Evolutionary conservation across 78 protist genomes (phyloP), one percentile per base, ranked within the genome.

Genomic region (Polysphondylium violaceum): DNA sequence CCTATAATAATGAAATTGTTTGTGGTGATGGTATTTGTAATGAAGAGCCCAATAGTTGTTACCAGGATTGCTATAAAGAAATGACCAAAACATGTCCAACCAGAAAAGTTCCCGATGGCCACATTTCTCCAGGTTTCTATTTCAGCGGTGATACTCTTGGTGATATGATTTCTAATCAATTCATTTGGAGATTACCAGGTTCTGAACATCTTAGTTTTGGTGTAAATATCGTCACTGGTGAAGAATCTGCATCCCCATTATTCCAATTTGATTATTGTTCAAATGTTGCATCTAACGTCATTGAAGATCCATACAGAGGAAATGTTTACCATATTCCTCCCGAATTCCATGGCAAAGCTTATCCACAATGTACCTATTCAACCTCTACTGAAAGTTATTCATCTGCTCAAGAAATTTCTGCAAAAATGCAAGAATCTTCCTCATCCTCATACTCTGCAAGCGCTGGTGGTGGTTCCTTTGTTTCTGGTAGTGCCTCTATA

Each of bases 21-120:
- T 14, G 63, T 56, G 63, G 8, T 47, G 63, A 56, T 56, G 63
- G 63, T 17, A 14, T 56, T n/a, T 74, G 81, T n/a, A 74, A 51
- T 21, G 81, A 8, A 14, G 53, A 47, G 8, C 53, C 53, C 31
- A 36, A 72, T 33, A 5, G 25, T 8, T 6, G 51, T 31, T 72
- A 50, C 21, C 6, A 25, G 16, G 60, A 72, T 19, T 72, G 77
- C 31, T 53, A 40, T 40, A 21, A n/a, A 31, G 38, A 50, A 53
- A 43, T 72, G 5, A 38, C 77, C 2, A 21, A 72, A 53, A 51
- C 31, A 4, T 72, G 77, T 72, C 43, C 23, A 50, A 9, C 73
- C 7, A 16, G 19, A 14, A 7, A 9, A 14, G 73, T 65, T 14
- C 43, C 73, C 14, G 44, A 43, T n/a, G 61, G 36, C 4, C 60